phyloP scores from a whole-genome alignment of 306 rosid species.

The Crataegus laevigata region DNA sequence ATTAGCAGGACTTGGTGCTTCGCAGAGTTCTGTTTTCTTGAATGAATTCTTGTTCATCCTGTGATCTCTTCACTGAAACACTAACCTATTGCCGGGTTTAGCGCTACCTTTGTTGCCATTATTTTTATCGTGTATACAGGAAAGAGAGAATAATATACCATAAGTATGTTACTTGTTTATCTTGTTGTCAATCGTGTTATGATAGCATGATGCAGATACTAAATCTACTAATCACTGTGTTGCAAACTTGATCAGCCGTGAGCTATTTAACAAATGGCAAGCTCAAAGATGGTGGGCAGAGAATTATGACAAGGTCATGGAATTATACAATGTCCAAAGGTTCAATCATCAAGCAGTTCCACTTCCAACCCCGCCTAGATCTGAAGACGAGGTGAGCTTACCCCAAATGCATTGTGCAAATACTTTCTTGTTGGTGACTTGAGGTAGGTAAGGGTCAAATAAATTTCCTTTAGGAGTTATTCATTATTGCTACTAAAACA shows the following conservation, averaged over 20 bases:
- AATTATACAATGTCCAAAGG: slow-evolving; percentile 88
- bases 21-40: neutral
- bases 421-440: neutral
- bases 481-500: neutral
- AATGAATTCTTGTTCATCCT: neutral
- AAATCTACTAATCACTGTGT: slow-evolving; percentile 14
- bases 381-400: slow-evolving; percentile 75
- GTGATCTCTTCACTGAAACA: neutral
- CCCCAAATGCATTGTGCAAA: slow-evolving; percentile 7
- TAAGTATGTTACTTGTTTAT: neutral
- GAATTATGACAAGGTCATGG: slow-evolving; percentile 92
- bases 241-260: slow-evolving; percentile 56
- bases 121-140: neutral
- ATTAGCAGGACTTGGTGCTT: neutral
- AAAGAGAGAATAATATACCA: neutral
- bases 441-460: neutral
- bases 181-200: neutral
- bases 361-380: slow-evolving; percentile 79
- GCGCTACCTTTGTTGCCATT: neutral
- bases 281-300: slow-evolving; percentile 97
- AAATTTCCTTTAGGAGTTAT: neutral
- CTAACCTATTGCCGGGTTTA: neutral
- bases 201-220: slow-evolving; percentile 1
- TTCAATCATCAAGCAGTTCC: slow-evolving; percentile 82
- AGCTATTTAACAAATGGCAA: slow-evolving; percentile 88